These are phyloP conservation scores for Solanum sitiens DNA, from an alignment of 257 asterid genomes.

Conservation along the genomic window DNA sequence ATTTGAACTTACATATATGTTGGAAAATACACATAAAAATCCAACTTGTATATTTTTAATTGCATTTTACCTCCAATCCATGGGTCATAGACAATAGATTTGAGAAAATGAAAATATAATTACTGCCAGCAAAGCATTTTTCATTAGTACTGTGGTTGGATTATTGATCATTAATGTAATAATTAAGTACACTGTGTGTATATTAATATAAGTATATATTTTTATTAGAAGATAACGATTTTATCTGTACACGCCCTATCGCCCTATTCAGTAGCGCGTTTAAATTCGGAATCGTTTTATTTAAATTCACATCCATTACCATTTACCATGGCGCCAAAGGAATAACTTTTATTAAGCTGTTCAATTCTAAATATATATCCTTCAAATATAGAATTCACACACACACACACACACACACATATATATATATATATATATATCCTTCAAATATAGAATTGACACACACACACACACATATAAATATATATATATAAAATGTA, in stretches of 20 bases:
- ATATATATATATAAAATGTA: too few relatives aligned
- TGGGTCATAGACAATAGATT: neutral
- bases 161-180: neutral
- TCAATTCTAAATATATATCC: too few relatives aligned
- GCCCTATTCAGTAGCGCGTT: neutral
- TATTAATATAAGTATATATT: neutral
- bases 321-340: fast-evolving
- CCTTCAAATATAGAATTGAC: too few relatives aligned
- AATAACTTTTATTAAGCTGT: too few relatives aligned
- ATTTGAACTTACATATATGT: neutral
- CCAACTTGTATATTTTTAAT: neutral
- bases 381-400: too few relatives aligned
- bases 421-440: too few relatives aligned
- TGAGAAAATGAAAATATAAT: neutral
- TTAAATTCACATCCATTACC: neutral
- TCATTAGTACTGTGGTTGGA: neutral
- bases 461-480: too few relatives aligned
- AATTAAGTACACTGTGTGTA: neutral
- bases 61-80: neutral
- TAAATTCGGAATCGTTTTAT: too few relatives aligned
- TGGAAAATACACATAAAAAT: neutral
- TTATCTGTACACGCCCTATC: neutral
- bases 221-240: too few relatives aligned
- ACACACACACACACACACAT: too few relatives aligned
- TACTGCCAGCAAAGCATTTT: neutral